These are phyloP conservation scores for Wickerhamomyces canadensis DNA, from an alignment of 805 yeast genomes.

Conservation along the genomic window DNA sequence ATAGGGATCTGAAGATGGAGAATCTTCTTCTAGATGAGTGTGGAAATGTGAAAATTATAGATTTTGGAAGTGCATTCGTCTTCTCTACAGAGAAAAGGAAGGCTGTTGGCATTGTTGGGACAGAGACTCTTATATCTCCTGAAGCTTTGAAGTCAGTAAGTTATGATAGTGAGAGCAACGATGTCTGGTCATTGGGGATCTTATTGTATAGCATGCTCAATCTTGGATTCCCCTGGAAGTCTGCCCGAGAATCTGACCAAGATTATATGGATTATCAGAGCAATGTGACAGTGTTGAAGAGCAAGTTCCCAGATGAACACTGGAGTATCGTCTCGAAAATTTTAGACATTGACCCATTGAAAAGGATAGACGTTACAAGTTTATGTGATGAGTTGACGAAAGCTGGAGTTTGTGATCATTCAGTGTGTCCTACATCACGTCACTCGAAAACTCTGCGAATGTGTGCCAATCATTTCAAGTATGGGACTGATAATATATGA, in stretches of 20 bases:
- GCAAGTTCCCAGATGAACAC: slow-evolving; percentile 5
- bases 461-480: slow-evolving; percentile 9
- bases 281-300: not conserved
- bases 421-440: not conserved
- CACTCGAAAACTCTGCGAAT: slow-evolving; percentile 7
- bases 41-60: slow-evolving; percentile 81
- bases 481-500: not conserved
- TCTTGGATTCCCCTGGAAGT: slow-evolving; percentile 41
- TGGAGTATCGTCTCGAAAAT: slow-evolving; percentile 1
- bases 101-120: slow-evolving; percentile 84
- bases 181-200: slow-evolving; percentile 88
- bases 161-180: slow-evolving; percentile 74
- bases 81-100: slow-evolving; percentile 45
- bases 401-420: slow-evolving; percentile 1
- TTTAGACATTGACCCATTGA: slow-evolving; percentile 4
- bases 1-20: slow-evolving; percentile 86
- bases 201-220: slow-evolving; percentile 75
- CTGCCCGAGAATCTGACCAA: slow-evolving; percentile 31
- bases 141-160: slow-evolving; percentile 66
- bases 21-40: slow-evolving; percentile 72
- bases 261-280: slow-evolving; percentile 13
- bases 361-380: slow-evolving; percentile 9
- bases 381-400: slow-evolving; percentile 4
- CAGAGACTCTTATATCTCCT: slow-evolving; percentile 91
- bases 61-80: slow-evolving; percentile 86